Conservation (phyloP, 1,284 basidiomycete genomes). For the Fomitopsis betulina region DNA sequence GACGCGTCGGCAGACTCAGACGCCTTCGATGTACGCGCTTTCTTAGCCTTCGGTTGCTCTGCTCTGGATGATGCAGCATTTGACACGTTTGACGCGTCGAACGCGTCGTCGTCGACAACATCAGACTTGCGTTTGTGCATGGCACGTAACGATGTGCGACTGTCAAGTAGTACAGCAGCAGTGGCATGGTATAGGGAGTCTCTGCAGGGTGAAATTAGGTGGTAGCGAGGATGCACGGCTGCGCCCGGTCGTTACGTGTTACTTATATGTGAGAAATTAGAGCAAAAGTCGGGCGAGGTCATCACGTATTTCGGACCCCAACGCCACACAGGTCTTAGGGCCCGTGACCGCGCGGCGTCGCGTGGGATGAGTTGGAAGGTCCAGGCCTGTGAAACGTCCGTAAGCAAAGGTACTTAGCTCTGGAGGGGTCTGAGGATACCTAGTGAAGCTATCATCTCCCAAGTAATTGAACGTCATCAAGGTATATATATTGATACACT, state of each 20-base stretch:
- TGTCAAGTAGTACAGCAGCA: too few relatives aligned
- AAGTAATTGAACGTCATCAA: too few relatives aligned
- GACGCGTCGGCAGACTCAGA: constrained; percentile 13
- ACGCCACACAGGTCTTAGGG: neutral
- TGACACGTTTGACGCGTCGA: neutral
- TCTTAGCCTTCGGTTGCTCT: constrained; percentile 34
- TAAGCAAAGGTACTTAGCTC: too few relatives aligned
- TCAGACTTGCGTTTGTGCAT: constrained; percentile 27
- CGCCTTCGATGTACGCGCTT: constrained; percentile 49
- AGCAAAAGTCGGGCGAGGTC: neutral
- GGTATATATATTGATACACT: too few relatives aligned
- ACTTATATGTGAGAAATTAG: too few relatives aligned
- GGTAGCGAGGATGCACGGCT: too few relatives aligned
- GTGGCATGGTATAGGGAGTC: too few relatives aligned
- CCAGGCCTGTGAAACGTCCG: too few relatives aligned
- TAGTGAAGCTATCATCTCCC: too few relatives aligned
- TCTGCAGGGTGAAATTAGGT: too few relatives aligned
- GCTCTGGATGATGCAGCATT: neutral
- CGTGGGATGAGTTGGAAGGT: neutral
- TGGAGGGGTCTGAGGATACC: too few relatives aligned
- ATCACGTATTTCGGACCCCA: neutral
- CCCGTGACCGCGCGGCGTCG: neutral
- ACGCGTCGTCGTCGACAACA: constrained; percentile 12
- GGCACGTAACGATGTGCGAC: neutral
- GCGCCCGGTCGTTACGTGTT: too few relatives aligned